These are phyloP conservation scores for Typha latifolia DNA, from an alignment of 176 grass and related monocot species.

Conservation along the genomic window DNA sequence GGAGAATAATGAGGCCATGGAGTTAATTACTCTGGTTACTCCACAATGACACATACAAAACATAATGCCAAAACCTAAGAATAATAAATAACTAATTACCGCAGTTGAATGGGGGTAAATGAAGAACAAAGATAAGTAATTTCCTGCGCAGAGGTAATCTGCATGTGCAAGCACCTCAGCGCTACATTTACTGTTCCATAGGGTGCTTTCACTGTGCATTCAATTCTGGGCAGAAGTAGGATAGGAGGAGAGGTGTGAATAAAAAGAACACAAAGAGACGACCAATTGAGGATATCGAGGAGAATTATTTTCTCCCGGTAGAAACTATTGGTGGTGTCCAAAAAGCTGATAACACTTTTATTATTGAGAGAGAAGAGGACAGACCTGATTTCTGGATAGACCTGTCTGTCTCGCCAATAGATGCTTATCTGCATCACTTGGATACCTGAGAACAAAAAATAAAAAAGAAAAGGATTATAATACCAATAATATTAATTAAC, in stretches of 20 bases:
- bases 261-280: not conserved
- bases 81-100: not conserved
- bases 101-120: not conserved
- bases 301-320: not conserved
- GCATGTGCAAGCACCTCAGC: not conserved
- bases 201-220: not conserved
- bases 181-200: conserved; percentile 1
- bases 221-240: not conserved
- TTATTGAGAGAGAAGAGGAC: conserved; percentile 14
- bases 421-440: conserved; percentile 99
- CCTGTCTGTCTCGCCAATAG: conserved; percentile 97
- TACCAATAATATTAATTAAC: too few species aligned
- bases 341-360: not conserved
- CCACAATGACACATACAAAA: not conserved
- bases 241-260: too few species aligned
- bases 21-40: too few species aligned
- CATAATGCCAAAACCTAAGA: not conserved
- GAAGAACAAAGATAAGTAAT: not conserved
- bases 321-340: not conserved
- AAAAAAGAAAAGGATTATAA: not conserved
- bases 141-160: not conserved
- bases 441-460: conserved; percentile 68
- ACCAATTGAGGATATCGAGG: not conserved
- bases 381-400: conserved; percentile 97
- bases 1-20: too few species aligned